Evolutionary conservation across 805 yeast genomes (phyloP), one percentile per base, ranked within the genome.

Genomic region (Pichia nakasei): DNA sequence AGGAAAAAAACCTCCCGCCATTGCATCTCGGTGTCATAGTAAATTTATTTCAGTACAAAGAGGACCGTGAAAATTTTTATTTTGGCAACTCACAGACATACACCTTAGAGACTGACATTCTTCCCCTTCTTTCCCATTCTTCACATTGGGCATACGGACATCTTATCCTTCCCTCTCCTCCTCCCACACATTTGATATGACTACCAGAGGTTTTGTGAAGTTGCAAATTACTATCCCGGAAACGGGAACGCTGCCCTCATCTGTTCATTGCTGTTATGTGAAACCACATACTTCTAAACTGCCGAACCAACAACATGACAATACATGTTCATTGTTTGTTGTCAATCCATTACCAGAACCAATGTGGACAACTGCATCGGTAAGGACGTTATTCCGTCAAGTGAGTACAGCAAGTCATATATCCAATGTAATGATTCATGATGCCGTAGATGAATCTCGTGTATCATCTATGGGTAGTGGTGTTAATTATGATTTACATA

Each of bases 311-410:
- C 44, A 39, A 24, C 35, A 37, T 9, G 61, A 70, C 19, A 62
- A 58, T 18, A 72, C 73, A 41, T 68, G 84, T 41, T 72, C 84
- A 24, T 60, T 89, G n/a, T 89, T 89, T 63, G 59, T 82, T 6
- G 77, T 83, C 46, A 88, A 89, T 57, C 64, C 87, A 35, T 96
- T 97, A 2, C 64, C 81, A 20, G 71, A 73, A 45, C 32, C 32
- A 12, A 12, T 27, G n/a, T 70, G 87, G 7, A 68, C 71, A 21
- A 55, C 75, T 15, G 68, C 70, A 36, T 66, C 67, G 31, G 57
- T 87, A 39, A 81, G 77, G 55, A 69, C 67, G 44, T 71, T 79
- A 35, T 76, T 87, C 53, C 71, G 72, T 43, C 64, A 70, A 13
- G 68, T 83, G 1, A 78, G 85, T 31, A 72, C 78, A 3, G 85